These are phyloP conservation scores for Globisporangium alternatum DNA, from an alignment of 352 stramenopile species.

Conservation along the genomic window DNA sequence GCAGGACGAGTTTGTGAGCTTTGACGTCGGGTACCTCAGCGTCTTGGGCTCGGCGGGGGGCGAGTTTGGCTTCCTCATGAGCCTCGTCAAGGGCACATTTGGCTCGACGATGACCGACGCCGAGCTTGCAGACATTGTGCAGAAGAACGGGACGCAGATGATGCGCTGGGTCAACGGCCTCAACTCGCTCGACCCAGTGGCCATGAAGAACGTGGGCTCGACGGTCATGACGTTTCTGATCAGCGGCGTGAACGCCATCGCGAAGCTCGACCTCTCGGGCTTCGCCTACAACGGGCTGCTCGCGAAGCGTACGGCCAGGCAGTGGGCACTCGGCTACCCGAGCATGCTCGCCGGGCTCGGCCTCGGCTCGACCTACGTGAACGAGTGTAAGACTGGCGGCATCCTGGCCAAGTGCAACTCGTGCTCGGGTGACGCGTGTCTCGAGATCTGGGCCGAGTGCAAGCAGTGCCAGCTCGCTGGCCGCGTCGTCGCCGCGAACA, in stretches of 20 bases:
- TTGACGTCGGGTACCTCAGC: slow-evolving; percentile 20
- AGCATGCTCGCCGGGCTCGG: slow-evolving; percentile 48
- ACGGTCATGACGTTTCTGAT: slow-evolving; percentile 37
- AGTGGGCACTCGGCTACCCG: slow-evolving; percentile 52
- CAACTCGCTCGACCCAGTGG: slow-evolving; percentile 51
- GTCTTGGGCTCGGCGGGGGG: slow-evolving; percentile 14
- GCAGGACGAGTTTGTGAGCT: slow-evolving; percentile 25
- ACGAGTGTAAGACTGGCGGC: slow-evolving; percentile 16
- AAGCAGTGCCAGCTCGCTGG: slow-evolving; percentile 28
- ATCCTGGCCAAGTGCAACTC: slow-evolving; percentile 24
- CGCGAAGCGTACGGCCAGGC: slow-evolving; percentile 39
- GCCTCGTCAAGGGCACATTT: slow-evolving; percentile 14
- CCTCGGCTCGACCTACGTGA: slow-evolving; percentile 37
- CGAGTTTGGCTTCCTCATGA: slow-evolving; percentile 13
- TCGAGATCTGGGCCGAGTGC: slow-evolving; percentile 28
- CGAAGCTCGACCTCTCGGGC: slow-evolving; percentile 32
- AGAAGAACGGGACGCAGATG: slow-evolving; percentile 15
- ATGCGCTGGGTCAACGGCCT: slow-evolving; percentile 45
- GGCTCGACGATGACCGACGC: neutral
- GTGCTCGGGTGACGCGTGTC: slow-evolving; percentile 29
- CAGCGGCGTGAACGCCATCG: slow-evolving; percentile 30
- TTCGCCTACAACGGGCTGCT: slow-evolving; percentile 62
- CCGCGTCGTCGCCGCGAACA: slow-evolving; percentile 29
- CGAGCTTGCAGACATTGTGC: slow-evolving; percentile 8
- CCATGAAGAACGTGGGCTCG: slow-evolving; percentile 39